Evolutionary conservation across 108 stramenopile genomes (phyloP), one percentile per base, ranked within the genome.

Genomic region (Thalassiosira profunda): DNA sequence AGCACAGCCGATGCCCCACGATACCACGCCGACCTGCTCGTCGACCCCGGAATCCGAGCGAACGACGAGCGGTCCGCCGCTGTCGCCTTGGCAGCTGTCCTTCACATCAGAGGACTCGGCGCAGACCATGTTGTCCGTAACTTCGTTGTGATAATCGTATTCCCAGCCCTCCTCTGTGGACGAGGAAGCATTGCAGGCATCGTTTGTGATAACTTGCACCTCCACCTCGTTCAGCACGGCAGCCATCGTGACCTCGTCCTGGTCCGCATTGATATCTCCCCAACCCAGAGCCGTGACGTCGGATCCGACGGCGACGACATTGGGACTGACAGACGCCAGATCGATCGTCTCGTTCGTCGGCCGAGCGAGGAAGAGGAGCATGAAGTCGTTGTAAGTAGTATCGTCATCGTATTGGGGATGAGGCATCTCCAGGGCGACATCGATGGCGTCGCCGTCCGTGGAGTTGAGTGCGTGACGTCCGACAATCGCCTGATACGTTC

Each of bases 271-370:
- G 8, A 53, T 68, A 53, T 51, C 55, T 33, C 86, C 87, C 58
- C 82, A 72, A 26, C 89, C 89, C 57, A 84, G 64, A 0, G 76
- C 73, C 0, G 82, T 83, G 7, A 86, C 52, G 1, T 37, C 43
- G n/a, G 47, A 33, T 11, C 72, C 70, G 17, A 52, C 57, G 0
- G 34, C 21, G 14, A 84, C 84, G 37, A 75, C 26, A 2, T 46
- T 36, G 6, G 61, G 5, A 14, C 58, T 53, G 52, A 75, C 58
- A 7, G 64, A 56, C 17, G 24, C 40, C 11, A 69, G 48, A 10
- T 60, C 23, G 0, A 9, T 17, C 7, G 37, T 48, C 2, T 26
- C 34, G 31, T 36, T 41, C 18, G 2, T 5, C 2, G 52, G 11
- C 25, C 48, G 18, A 14, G 31, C 58, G 8, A 73, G 25, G 23